phyloP scores from a whole-genome alignment of 495 filamentous ascomycete species.

The Achaetomiella virescens region DNA sequence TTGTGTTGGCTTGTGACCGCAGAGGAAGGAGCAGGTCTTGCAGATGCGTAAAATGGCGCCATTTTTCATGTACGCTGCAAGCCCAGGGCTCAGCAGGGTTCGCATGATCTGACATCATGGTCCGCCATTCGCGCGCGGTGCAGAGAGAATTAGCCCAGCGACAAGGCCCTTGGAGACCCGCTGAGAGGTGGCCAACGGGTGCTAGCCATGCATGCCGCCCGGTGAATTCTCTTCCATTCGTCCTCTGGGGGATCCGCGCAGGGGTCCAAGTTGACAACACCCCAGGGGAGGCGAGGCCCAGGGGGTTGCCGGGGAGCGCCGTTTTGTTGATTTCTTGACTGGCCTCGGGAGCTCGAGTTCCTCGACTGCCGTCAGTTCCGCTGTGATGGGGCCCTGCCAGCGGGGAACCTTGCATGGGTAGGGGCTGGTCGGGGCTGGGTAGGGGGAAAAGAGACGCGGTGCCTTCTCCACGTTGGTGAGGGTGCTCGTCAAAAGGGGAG shows the following conservation, averaged over 20 bases:
- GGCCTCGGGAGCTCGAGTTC: not conserved
- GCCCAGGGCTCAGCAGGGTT: not conserved
- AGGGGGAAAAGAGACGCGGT: too few species aligned
- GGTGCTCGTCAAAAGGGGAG: too few species aligned
- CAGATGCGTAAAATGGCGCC: not conserved
- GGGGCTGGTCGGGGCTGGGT: too few species aligned
- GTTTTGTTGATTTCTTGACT: not conserved
- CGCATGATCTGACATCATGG: conserved; percentile 9
- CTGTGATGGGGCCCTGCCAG: not conserved
- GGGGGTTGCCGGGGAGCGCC: not conserved
- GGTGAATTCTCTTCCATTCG: conserved; percentile 4
- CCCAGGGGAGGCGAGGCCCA: not conserved
- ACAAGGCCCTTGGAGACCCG: too few species aligned
- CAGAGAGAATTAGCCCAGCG: not conserved
- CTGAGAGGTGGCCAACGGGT: not conserved
- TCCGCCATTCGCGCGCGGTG: not conserved
- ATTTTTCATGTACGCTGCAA: conserved; percentile 7
- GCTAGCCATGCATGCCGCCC: not conserved
- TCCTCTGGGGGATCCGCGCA: not conserved
- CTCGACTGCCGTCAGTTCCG: not conserved
- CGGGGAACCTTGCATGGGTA: too few species aligned
- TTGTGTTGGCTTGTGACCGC: not conserved
- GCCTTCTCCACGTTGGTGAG: too few species aligned
- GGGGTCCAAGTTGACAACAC: not conserved
- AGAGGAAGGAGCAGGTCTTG: not conserved